Conservation (phyloP, 2,329 filamentous ascomycete species). For the Ophiosphaerella narmari region DNA sequence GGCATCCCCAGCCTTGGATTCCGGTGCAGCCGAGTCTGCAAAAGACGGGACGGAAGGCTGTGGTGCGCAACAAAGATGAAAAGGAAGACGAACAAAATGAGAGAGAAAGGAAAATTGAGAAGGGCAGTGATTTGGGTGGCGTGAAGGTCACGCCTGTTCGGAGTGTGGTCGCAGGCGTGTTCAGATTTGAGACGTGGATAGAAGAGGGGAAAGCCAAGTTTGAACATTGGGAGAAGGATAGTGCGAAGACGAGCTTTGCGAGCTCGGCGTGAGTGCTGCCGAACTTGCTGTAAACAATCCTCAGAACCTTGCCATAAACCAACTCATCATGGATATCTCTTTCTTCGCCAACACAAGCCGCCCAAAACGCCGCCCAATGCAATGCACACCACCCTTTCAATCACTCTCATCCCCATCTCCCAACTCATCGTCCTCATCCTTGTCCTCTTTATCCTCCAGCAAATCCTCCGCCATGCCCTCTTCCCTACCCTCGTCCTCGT, state of each 20-base stretch:
- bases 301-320: not conserved
- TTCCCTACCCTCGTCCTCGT: slow-evolving; percentile 59
- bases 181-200: slow-evolving; percentile 71
- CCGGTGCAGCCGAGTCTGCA: slow-evolving; percentile 58
- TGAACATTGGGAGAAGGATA: slow-evolving; percentile 22
- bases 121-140: slow-evolving; percentile 53
- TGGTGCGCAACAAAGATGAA: slow-evolving; percentile 16
- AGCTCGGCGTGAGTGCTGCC: slow-evolving; percentile 16
- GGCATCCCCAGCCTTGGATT: slow-evolving; percentile 63
- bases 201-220: slow-evolving; percentile 65
- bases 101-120: slow-evolving; percentile 1
- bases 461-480: slow-evolving; percentile 53
- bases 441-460: slow-evolving; percentile 53
- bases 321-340: too few species aligned
- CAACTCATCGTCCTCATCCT: slow-evolving; percentile 52
- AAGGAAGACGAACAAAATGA: slow-evolving; percentile 14
- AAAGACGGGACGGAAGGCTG: slow-evolving; percentile 35
- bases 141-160: slow-evolving; percentile 65
- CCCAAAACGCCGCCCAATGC: slow-evolving; percentile 37
- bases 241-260: slow-evolving; percentile 22
- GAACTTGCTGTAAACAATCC: not conserved
- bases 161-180: slow-evolving; percentile 66
- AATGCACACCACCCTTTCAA: slow-evolving; percentile 24
- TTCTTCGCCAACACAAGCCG: not conserved
- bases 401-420: slow-evolving; percentile 50